These are phyloP conservation scores for Eucalyptus paniculata DNA, from an alignment of 345 rosid species.

Conservation along the genomic window DNA sequence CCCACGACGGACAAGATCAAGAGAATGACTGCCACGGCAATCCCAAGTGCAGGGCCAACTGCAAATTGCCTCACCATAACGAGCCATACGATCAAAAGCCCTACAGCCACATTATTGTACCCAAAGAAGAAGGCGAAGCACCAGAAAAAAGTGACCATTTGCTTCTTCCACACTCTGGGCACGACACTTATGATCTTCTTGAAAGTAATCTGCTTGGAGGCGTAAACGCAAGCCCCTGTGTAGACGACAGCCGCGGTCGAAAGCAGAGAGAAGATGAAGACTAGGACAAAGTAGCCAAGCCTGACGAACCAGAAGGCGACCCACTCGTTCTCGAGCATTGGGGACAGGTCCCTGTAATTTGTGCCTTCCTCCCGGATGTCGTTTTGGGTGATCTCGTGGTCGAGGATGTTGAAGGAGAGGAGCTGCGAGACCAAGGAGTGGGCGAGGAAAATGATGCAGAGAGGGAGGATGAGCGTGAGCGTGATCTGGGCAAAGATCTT, in stretches of 20 bases:
- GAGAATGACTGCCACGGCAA: background rate
- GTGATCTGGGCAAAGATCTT: conserved; percentile 37
- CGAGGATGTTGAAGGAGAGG: conserved; percentile 11
- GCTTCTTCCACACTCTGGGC: conserved; percentile 42
- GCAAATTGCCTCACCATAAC: background rate
- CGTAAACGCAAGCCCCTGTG: conserved; percentile 27
- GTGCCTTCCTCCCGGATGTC: background rate
- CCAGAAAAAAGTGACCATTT: conserved; percentile 21
- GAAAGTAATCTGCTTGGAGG: conserved; percentile 10
- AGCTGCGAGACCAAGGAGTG: conserved; percentile 8
- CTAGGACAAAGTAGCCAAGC: conserved; percentile 12
- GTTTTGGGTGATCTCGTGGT: background rate
- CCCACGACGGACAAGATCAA: conserved; percentile 1
- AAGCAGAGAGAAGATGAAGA: conserved; percentile 19
- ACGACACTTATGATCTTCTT: conserved; percentile 26
- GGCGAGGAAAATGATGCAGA: conserved; percentile 21
- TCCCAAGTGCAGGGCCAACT: background rate
- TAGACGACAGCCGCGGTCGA: conserved; percentile 51
- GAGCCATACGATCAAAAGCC: background rate
- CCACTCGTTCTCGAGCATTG: background rate
- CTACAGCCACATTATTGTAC: background rate
- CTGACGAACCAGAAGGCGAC: conserved; percentile 10
- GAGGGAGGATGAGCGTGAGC: conserved; percentile 30
- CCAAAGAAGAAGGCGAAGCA: background rate
- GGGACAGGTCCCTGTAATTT: background rate